phyloP scores from a whole-genome alignment of 352 stramenopile species.

The Phytophthora aleatoria region DNA sequence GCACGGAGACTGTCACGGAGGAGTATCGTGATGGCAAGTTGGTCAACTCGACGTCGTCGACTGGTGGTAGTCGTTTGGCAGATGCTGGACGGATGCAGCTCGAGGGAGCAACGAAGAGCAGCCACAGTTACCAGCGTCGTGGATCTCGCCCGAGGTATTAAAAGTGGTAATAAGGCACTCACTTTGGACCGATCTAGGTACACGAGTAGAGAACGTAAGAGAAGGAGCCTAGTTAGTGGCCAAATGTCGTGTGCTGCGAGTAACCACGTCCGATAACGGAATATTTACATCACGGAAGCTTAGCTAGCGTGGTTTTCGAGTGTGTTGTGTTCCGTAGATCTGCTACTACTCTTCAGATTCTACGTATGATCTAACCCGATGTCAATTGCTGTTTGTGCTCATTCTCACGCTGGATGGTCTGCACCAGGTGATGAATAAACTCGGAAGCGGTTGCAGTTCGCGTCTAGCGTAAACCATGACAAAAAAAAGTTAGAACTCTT shows the following conservation, averaged over 20 bases:
- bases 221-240: constrained; percentile 4
- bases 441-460: constrained; percentile 20
- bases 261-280: not conserved
- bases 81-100: constrained; percentile 70
- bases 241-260: constrained; percentile 11
- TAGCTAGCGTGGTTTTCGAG: no score
- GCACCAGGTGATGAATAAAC: constrained; percentile 36
- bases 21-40: constrained; percentile 76
- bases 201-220: constrained; percentile 5
- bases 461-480: constrained; percentile 10
- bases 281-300: not conserved
- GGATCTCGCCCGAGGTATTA: constrained; percentile 26
- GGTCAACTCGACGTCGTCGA: constrained; percentile 51
- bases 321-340: no score
- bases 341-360: not conserved
- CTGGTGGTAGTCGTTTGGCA: constrained; percentile 43
- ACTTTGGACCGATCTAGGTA: not conserved
- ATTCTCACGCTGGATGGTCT: constrained; percentile 34
- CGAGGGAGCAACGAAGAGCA: constrained; percentile 22
- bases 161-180: not conserved
- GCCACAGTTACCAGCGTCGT: constrained; percentile 19
- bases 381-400: constrained; percentile 37
- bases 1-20: constrained; percentile 64
- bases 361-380: constrained; percentile 9
- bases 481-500: constrained; percentile 7